Evolutionary conservation across 768 basidiomycete genomes (phyloP), one percentile per base, ranked within the genome.

Genomic region (Solioccasus polychromus): DNA sequence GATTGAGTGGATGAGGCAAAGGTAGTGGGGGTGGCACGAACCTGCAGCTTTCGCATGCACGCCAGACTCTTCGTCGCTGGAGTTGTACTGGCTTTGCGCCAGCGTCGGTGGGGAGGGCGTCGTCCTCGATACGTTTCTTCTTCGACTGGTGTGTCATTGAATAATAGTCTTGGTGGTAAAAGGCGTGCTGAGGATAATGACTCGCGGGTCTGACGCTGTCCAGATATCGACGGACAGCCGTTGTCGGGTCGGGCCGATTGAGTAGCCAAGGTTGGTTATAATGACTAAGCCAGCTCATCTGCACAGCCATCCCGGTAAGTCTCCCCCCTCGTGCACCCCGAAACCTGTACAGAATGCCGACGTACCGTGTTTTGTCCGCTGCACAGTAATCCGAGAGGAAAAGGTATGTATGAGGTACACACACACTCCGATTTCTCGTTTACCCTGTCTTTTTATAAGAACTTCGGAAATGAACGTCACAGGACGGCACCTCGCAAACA

Each of bases 31-130:
- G 49, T 42, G 60, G 57, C 39, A 72, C 79, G 37, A 51, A 84
- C 89, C 89, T 82, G 74, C 90, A 92, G 58, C 83, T 82, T 72
- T 92, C 90, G 69, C 89, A 92, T 64, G 89, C 89, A 45, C 90
- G 71, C 90, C 91, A 92, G 37, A 92, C 90, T 55, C 90, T 69
- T 36, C 80, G 67, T 46, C 90, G 76, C 64, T 90, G 89, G 20
- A 91, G 74, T 63, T 86, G 85, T 34, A 91, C 64, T 25, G 88
- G 86, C 58, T 87, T 88, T 39, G 76, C 63, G 55, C 82, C 77
- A 37, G 69, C 61, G 53, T 90, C 87, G 31, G 71, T 54, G 12
- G 79, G 56, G 44, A 64, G 35, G 15, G 64, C 20, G 35, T 77
- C 71, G 46, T 86, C 87, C 39, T 82, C 79, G 54, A 80, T 60